Evolutionary conservation across 768 basidiomycete species (phyloP), one percentile per base, ranked within the genome.

Genomic region (Hygrophorus pudorinus): DNA sequence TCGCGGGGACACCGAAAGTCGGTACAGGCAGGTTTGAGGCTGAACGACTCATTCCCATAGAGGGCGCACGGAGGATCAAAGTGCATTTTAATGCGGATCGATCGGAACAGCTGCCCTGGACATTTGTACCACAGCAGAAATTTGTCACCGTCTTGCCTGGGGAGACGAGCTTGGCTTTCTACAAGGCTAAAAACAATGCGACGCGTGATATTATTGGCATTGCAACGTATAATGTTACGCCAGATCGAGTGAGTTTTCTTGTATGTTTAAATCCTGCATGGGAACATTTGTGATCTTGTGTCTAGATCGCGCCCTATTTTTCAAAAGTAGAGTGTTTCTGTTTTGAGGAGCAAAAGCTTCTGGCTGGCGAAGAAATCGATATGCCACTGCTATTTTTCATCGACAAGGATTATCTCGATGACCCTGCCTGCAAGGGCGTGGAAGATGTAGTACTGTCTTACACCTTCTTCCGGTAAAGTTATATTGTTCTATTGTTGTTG

Each of bases 301-400:
- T 29, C 14, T 56, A 97, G 94, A 76, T 98, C 52, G 96, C 96
- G 7, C 92, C 94, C 0, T 98, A 98, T 63, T 99, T 99, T 58
- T 91, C 93, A 41, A 99, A 99, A 67, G 91, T 99, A 10, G 96
- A 99, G 62, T 99, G 96, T 53, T 99, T 99, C 70, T 99, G 96
- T 64, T 99, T 99, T 53, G 96, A 99, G 61, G 96, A 99, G 59
- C 96, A 99, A 63, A 86, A 82, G 54, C 76, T 99, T 8, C 69
- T 96, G 18, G 92, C 93, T 0, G 83, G 85, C 21, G 96, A 99
- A 65, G 92, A 97, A 64, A 86, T 99, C 28, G 96, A 99, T 63
- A 89, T 99, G 76, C 96, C 96, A 2, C 73, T 99, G 14, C 75
- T 99, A 45, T 99, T 99, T 68, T 99, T 99, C 70, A 94, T 99